Evolutionary conservation across 805 yeast genomes (phyloP), one percentile per base, ranked within the genome.

Genomic region (Wickerhamomyces tratensis): DNA sequence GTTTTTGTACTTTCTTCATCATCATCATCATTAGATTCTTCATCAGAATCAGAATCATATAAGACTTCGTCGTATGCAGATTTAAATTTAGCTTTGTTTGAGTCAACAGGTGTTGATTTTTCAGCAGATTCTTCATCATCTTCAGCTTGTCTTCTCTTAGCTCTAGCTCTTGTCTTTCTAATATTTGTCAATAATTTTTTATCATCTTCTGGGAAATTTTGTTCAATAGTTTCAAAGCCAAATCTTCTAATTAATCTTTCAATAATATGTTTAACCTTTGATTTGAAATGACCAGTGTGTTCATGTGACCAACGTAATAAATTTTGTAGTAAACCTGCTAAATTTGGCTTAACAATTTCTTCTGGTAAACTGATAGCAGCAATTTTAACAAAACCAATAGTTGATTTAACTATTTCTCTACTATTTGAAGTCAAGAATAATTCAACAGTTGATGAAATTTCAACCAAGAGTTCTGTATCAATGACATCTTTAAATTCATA

Each of bases 11-110:
- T 50, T 26, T 55, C 58, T 6, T 66, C 76, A 33, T 68, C 77
- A 20, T 66, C 76, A 33, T 68, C 77, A 20, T 71, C 81, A 7
- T 67, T 73, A 13, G 68, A 78, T 25, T 70, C 76, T 29, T 76
- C 83, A 38, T 69, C 74, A 41, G 82, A 76, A 35, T 74, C 76
- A 8, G 79, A 75, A 42, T 82, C 94, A 62, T 91, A 86, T 38
- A 93, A 67, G 0, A 95, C 97, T 59, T 85, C 93, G 55, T 93
- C 98, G 54, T 85, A 87, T 34, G 95, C 97, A 45, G 95, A 86
- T 61, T 81, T 77, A 55, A 77, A 84, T 52, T 74, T 75, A 54
- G 74, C 70, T 41, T 67, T 66, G 39, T 58, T 64, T 12, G 13
- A 6, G 2, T 9, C 13, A 12, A 5, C 34, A 6, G 53, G 48